phyloP scores from a whole-genome alignment of 208 protist genomes.

The Trichomonas vaginalis region DNA sequence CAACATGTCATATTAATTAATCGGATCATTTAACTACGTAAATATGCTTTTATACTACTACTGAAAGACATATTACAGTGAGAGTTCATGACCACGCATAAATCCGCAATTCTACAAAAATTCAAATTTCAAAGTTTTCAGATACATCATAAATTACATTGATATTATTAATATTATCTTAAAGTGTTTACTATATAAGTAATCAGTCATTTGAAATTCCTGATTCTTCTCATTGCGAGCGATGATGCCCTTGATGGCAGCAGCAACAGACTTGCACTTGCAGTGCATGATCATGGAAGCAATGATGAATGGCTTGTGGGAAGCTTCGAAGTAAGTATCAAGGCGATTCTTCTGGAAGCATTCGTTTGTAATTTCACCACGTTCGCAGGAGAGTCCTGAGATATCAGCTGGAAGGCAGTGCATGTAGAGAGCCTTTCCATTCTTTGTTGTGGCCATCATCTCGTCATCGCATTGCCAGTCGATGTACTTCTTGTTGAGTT shows the following conservation, averaged over 20 bases:
- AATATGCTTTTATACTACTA: too few relatives aligned
- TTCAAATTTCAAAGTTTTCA: too few relatives aligned
- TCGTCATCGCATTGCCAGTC: background rate
- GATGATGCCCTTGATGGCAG: background rate
- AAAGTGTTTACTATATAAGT: too few relatives aligned
- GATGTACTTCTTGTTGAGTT: background rate
- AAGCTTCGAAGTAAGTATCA: background rate
- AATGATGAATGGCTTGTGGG: background rate
- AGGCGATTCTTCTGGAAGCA: background rate
- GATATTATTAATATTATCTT: too few relatives aligned
- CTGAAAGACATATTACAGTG: too few relatives aligned
- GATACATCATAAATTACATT: too few relatives aligned
- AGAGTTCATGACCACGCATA: too few relatives aligned
- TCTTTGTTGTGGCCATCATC: background rate
- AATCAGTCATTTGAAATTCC: background rate
- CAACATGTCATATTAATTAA: too few relatives aligned
- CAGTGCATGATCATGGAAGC: background rate
- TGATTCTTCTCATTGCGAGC: background rate
- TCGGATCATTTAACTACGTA: too few relatives aligned
- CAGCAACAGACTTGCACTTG: background rate
- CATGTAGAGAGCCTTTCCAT: background rate
- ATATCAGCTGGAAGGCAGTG: background rate
- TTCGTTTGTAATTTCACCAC: background rate
- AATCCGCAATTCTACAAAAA: too few relatives aligned
- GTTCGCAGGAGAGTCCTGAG: background rate